Evolutionary conservation across 2,329 filamentous ascomycete genomes (phyloP).

Genomic region (Fusarium acutatum): DNA sequence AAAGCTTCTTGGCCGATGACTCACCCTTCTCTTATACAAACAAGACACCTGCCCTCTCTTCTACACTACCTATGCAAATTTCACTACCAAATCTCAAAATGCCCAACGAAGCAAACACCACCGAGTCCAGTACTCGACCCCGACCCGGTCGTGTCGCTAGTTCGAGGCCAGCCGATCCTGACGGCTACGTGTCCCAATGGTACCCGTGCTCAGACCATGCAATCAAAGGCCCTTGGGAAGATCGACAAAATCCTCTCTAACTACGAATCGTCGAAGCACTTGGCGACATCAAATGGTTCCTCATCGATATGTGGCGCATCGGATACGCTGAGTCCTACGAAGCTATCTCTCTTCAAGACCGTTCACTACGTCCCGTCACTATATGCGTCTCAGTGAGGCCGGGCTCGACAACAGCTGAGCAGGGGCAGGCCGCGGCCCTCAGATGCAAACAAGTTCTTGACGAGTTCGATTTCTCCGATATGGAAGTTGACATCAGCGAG

Average conservation of each 20-base stretch:
- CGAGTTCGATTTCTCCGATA: rapidly evolving
- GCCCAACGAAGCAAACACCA: neutral
- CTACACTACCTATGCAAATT: neutral
- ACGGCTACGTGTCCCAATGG: neutral
- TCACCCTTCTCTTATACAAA: neutral
- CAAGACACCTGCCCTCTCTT: neutral
- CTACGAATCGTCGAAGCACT: neutral
- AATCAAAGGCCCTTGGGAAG: no score
- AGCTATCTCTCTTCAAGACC: no score
- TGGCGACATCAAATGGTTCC: neutral
- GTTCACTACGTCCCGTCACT: neutral
- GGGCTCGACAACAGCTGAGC: neutral
- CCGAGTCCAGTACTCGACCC: no score
- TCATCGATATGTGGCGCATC: neutral
- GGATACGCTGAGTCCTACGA: neutral
- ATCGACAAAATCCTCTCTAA: no score
- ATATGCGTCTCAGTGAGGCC: neutral
- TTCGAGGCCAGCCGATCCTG: neutral
- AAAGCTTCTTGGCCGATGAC: neutral
- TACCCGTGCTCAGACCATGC: no score
- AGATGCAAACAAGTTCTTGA: neutral
- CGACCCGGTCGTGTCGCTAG: neutral
- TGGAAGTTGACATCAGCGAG: neutral
- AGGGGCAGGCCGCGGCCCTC: neutral
- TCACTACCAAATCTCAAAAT: neutral